phyloP scores from a whole-genome alignment of 495 filamentous ascomycete genomes.

The Antarctomyces pellizariae region DNA sequence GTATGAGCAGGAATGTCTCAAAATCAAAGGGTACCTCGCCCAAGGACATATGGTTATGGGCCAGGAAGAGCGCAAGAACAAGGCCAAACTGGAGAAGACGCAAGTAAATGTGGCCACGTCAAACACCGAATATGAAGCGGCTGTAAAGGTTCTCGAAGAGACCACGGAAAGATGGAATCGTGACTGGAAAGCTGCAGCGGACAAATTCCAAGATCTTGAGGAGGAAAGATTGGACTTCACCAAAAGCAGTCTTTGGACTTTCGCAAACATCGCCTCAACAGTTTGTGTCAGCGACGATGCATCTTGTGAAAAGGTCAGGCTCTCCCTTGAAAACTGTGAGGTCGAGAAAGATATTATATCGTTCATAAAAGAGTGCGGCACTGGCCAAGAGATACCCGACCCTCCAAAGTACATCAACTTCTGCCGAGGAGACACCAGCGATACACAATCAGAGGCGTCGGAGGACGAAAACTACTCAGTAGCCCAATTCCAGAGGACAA shows the following conservation, averaged over 20 bases:
- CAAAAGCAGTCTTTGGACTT: conserved; percentile 92
- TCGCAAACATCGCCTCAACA: conserved; percentile 89
- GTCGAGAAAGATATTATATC: conserved; percentile 81
- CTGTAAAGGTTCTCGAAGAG: conserved; percentile 82
- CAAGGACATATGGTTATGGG: conserved; percentile 99
- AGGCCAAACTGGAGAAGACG: conserved; percentile 95
- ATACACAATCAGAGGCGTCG: conserved; percentile 56
- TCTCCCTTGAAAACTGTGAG: conserved; percentile 85
- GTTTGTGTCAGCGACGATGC: conserved; percentile 98
- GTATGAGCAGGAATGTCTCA: conserved; percentile 91
- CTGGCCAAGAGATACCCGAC: conserved; percentile 92
- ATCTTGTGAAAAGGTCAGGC: conserved; percentile 89
- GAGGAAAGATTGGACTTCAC: conserved; percentile 92
- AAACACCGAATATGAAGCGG: conserved; percentile 80
- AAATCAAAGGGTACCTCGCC: conserved; percentile 94
- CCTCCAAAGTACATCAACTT: conserved; percentile 98
- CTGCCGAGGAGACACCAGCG: conserved; percentile 70
- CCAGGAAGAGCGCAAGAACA: conserved; percentile 96
- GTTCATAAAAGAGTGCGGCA: conserved; percentile 80
- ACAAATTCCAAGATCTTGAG: conserved; percentile 99
- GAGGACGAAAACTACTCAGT: conserved; percentile 77
- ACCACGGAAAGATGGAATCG: conserved; percentile 92
- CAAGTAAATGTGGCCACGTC: conserved; percentile 80
- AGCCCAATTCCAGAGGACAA: conserved; percentile 81
- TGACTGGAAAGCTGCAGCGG: conserved; percentile 93